Base-by-base conservation (phyloP, 2,329 filamentous ascomycete species). In the Neopestalotiopsis rosae region DNA sequence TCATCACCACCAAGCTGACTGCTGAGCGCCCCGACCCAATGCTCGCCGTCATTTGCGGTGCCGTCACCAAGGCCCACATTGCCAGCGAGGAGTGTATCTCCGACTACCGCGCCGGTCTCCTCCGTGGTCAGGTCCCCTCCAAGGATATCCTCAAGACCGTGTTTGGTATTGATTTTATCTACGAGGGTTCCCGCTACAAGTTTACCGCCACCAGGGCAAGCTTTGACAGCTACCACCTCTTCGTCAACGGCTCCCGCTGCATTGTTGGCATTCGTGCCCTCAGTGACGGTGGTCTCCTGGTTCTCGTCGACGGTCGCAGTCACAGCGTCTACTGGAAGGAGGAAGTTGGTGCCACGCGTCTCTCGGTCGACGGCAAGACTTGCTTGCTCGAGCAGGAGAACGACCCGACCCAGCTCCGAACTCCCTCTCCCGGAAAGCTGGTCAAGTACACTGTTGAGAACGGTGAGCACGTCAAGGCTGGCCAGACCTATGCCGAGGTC, bases 321-420 rank as follows among this genome's bases (percentile, higher is more conserved):
- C 96, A 99, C 90, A 99, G 96, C 78, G 91, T 98, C 71, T 99
- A 99, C 90, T 99, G 96, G 96, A 98, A 98, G 84, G 96, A 99
- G 79, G 96, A 99, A 81, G 94, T 97, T 61, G 95, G 95, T 68
- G 96, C 95, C 49, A 98, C 96, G 65, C 95, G 96, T 80, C 84
- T 99, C 74, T 98, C 95, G 38, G 95, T 99, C 30, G 96, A 99
- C 80, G 94, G 94, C 86, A 99, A 98, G 90, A 99, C 96, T 38
- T 98, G 95, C 81, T 84, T 99, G 77, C 89, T 99, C 45, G 96
- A 99, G 87, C 94, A 98, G 82, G 96, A 99, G 87, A 99, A 98
- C 80, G 96, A 99, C 81, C 96, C 96, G 6, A 99, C 96, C 3
- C 96, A 99, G 83, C 90, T 99, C 65, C 92, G 96, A 74, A 95